Conservation (phyloP, 2,329 filamentous ascomycete genomes). For the Venturia asperata region DNA sequence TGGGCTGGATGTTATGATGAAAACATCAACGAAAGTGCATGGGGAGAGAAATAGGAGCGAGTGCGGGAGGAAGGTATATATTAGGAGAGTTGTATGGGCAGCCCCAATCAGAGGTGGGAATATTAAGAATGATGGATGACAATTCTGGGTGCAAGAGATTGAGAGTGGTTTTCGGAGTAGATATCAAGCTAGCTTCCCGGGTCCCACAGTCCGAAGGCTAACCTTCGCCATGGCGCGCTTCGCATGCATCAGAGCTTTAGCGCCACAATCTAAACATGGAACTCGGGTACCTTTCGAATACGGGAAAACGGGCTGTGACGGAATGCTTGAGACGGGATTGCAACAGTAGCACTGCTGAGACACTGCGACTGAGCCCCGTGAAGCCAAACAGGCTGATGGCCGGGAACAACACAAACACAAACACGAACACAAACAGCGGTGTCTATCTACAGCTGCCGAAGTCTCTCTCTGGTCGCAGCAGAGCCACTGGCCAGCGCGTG, state of each 20-base stretch:
- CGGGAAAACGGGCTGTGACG: conserved; percentile 5
- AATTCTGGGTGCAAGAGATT: conserved; percentile 11
- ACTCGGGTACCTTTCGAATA: conserved; percentile 12
- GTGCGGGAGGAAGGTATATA: conserved; percentile 3
- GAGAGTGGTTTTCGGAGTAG: conserved; percentile 12
- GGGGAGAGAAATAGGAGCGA: background rate
- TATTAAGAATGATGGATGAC: conserved; percentile 5
- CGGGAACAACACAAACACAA: too few relatives aligned
- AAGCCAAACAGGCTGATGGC: background rate
- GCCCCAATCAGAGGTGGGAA: background rate
- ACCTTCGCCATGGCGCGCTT: background rate
- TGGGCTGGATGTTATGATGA: background rate
- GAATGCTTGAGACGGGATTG: conserved; percentile 7
- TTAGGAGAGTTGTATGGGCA: background rate
- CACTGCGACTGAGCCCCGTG: background rate
- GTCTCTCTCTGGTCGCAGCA: too few relatives aligned
- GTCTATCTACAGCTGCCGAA: background rate
- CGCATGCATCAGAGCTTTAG: conserved; percentile 4
- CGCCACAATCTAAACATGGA: conserved; percentile 14
- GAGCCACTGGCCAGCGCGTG: too few relatives aligned
- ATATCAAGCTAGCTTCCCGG: conserved; percentile 13
- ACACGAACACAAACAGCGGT: background rate
- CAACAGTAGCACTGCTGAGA: conserved; percentile 9
- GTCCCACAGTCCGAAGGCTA: conserved; percentile 11
- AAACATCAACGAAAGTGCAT: conserved; percentile 3